phyloP scores from a whole-genome alignment of 306 rosid species.

The Gastrolobium villosum region DNA sequence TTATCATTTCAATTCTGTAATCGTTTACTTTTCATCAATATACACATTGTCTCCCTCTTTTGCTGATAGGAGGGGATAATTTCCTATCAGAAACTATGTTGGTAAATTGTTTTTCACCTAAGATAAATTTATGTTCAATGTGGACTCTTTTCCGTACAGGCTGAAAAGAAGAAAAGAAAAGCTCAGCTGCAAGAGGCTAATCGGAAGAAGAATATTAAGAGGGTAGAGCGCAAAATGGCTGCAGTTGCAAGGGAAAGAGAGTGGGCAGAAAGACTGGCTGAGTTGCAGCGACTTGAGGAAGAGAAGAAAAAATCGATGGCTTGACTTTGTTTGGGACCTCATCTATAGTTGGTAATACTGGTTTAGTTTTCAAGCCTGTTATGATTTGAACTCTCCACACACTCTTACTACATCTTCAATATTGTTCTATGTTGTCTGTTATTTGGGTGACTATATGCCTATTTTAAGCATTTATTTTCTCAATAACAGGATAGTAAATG shows the following conservation, averaged over 20 bases:
- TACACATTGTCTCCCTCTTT: too few species aligned
- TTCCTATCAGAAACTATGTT: too few species aligned
- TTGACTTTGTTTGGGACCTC: conserved; percentile 43
- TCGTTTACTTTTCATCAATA: too few species aligned
- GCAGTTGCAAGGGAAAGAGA: conserved; percentile 92
- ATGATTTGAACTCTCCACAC: conserved; percentile 16
- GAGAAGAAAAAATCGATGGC: conserved; percentile 72
- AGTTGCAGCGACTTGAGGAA: conserved; percentile 77
- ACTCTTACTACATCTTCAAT: conserved; percentile 1
- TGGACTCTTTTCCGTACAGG: conserved; percentile 55
- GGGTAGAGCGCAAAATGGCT: conserved; percentile 93
- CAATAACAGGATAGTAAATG: conserved; percentile 10
- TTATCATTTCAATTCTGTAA: too few species aligned
- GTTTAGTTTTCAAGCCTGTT: conserved; percentile 32
- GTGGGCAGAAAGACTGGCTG: conserved; percentile 73
- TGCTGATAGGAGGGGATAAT: too few species aligned
- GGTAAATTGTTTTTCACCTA: conserved; percentile 5
- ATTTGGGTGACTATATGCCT: conserved; percentile 29
- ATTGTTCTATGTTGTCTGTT: conserved; percentile 26
- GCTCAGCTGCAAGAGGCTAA: conserved; percentile 87
- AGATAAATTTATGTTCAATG: conserved; percentile 34
- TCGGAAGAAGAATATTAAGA: conserved; percentile 72
- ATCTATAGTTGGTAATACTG: not conserved
- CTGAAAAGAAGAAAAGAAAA: conserved; percentile 79
- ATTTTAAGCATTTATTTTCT: conserved; percentile 1